These are phyloP conservation scores for Solidago caesia DNA, from an alignment of 129 eudicot genomes.

Conservation along the genomic window DNA sequence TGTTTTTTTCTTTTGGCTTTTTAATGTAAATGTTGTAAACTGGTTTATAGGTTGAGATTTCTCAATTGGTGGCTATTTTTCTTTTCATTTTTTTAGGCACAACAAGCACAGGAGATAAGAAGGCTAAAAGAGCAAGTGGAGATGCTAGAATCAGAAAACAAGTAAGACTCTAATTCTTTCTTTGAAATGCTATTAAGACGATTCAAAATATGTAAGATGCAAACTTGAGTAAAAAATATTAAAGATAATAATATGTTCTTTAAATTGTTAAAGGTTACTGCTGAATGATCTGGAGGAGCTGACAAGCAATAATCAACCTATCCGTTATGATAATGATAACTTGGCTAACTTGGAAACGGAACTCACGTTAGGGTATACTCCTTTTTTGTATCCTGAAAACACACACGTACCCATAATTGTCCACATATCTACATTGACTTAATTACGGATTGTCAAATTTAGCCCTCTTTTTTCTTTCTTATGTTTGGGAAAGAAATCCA, in stretches of 20 bases:
- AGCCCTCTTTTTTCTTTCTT: background rate
- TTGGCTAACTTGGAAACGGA: slow-evolving; percentile 26
- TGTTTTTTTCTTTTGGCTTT: background rate
- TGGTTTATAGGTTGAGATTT: background rate
- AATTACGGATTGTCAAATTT: background rate
- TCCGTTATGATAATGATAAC: slow-evolving; percentile 15
- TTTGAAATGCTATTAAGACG: background rate
- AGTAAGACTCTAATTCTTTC: background rate
- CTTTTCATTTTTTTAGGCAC: slow-evolving; percentile 14
- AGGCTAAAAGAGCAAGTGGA: slow-evolving; percentile 18
- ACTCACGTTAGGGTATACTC: slow-evolving; percentile 31
- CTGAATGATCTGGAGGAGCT: slow-evolving; percentile 13
- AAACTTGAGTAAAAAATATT: background rate
- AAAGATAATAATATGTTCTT: background rate
- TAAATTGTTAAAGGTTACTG: slow-evolving; percentile 26
- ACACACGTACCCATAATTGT: background rate
- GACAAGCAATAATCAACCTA: background rate
- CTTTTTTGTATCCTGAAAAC: background rate
- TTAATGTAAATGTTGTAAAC: background rate
- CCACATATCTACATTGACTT: background rate
- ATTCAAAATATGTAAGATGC: background rate
- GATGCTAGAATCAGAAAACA: slow-evolving; percentile 18
- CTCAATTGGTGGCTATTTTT: background rate
- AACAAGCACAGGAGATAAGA: slow-evolving; percentile 24
- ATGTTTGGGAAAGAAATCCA: background rate